phyloP scores from a whole-genome alignment of 2,329 filamentous ascomycete species.

The Calycina herbarum region DNA sequence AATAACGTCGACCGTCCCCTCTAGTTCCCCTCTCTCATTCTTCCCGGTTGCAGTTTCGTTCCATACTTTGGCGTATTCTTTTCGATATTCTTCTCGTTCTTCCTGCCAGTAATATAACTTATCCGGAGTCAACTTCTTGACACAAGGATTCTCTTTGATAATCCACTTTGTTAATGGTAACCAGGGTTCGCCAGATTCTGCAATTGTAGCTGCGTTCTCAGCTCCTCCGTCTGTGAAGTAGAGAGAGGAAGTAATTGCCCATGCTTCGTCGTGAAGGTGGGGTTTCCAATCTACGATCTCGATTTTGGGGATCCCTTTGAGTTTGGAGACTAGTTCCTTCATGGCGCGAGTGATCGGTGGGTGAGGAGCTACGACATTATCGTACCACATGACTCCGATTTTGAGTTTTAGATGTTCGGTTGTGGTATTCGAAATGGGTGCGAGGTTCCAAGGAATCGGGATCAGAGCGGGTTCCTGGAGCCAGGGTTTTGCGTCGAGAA shows the following conservation, averaged over 20 bases:
- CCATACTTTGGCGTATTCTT: slow-evolving; percentile 24
- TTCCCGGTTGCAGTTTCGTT: slow-evolving; percentile 32
- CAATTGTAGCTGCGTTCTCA: slow-evolving; percentile 18
- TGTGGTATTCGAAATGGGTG: neutral
- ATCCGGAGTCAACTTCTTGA: slow-evolving; percentile 25
- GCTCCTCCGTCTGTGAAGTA: slow-evolving; percentile 30
- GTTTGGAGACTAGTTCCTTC: slow-evolving; percentile 15
- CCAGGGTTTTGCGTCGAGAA: slow-evolving; percentile 45
- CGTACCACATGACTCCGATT: slow-evolving; percentile 37
- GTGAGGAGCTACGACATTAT: slow-evolving; percentile 24
- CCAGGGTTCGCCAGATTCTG: slow-evolving; percentile 20
- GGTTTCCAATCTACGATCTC: slow-evolving; percentile 29
- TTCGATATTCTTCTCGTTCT: slow-evolving; percentile 41
- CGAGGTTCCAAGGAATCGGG: slow-evolving; percentile 49
- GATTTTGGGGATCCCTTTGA: slow-evolving; percentile 18
- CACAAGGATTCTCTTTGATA: slow-evolving; percentile 26
- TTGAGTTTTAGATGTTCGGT: slow-evolving; percentile 37
- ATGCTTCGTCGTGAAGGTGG: slow-evolving; percentile 25
- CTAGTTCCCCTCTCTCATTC: slow-evolving; percentile 13
- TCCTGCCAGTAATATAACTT: slow-evolving; percentile 26
- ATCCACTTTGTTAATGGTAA: slow-evolving; percentile 29
- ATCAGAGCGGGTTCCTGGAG: slow-evolving; percentile 50
- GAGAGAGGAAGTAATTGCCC: slow-evolving; percentile 25
- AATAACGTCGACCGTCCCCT: slow-evolving; percentile 54
- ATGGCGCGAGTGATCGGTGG: slow-evolving; percentile 26